phyloP scores from a whole-genome alignment of 2,329 filamentous ascomycete genomes.

The Verticillium nonalfalfae region DNA sequence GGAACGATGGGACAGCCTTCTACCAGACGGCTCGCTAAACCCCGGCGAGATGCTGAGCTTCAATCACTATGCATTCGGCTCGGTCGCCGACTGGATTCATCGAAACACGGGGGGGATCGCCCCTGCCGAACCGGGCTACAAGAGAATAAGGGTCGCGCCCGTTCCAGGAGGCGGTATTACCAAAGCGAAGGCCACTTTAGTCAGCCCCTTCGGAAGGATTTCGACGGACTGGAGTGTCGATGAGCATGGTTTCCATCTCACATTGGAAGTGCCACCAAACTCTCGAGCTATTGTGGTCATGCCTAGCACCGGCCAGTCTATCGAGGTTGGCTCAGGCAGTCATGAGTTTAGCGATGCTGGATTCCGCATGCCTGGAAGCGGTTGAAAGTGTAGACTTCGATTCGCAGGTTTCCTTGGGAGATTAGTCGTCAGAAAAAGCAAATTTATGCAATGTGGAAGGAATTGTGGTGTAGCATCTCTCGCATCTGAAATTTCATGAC shows the following conservation, averaged over 20 bases:
- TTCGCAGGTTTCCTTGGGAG: too few relatives aligned
- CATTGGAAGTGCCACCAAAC: conserved; percentile 1
- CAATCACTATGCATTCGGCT: conserved; percentile 44
- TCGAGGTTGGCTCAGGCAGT: conserved; percentile 1
- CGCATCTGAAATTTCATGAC: too few relatives aligned
- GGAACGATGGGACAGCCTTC: conserved; percentile 44
- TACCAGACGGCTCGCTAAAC: conserved; percentile 36
- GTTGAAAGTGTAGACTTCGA: too few relatives aligned
- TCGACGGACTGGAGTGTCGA: conserved; percentile 19
- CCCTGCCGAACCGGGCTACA: conserved; percentile 32
- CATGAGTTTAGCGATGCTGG: neutral
- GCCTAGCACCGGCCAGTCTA: neutral
- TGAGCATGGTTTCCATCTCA: neutral
- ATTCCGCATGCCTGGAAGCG: too few relatives aligned
- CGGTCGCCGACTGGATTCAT: conserved; percentile 41
- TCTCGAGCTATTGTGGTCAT: neutral
- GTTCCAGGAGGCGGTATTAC: conserved; percentile 28
- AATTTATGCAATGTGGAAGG: too few relatives aligned
- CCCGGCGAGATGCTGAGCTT: conserved; percentile 41
- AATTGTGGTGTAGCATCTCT: too few relatives aligned
- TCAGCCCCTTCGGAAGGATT: conserved; percentile 25
- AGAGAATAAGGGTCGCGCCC: conserved; percentile 25
- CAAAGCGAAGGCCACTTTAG: conserved; percentile 18
- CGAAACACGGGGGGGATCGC: conserved; percentile 32
- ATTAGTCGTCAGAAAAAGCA: too few relatives aligned